Evolutionary conservation across 2,329 filamentous ascomycete genomes (phyloP).

Genomic region (Mycosphaerella sp.): DNA sequence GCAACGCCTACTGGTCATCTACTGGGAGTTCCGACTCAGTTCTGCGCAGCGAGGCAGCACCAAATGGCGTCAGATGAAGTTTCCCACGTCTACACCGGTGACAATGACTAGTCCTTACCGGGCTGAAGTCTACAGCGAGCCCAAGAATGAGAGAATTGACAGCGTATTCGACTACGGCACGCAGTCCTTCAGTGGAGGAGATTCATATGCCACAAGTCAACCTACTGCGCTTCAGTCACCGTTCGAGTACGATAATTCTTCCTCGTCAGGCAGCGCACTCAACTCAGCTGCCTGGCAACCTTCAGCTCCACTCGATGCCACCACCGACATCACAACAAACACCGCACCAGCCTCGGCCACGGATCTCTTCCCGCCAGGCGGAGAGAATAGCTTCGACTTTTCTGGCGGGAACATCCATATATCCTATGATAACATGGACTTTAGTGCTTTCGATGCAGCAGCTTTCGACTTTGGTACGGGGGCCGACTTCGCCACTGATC

Average conservation of each 20-base stretch:
- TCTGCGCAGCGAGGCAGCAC: slow-evolving; percentile 20
- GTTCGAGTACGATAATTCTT: slow-evolving; percentile 29
- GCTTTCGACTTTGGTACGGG: slow-evolving; percentile 27
- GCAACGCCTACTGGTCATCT: slow-evolving; percentile 28
- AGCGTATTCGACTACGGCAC: slow-evolving; percentile 21
- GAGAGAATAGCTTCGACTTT: slow-evolving; percentile 38
- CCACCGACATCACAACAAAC: slow-evolving; percentile 3
- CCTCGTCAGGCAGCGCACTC: slow-evolving; percentile 24
- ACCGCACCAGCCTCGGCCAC: slow-evolving; percentile 15
- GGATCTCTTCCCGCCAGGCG: slow-evolving; percentile 16
- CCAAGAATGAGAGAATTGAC: slow-evolving; percentile 20
- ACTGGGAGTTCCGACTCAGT: slow-evolving; percentile 29
- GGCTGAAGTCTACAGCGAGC: not conserved
- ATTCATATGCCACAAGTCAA: slow-evolving; percentile 12
- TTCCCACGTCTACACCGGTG: slow-evolving; percentile 15
- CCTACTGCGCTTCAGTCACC: slow-evolving; percentile 26
- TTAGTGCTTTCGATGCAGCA: slow-evolving; percentile 26
- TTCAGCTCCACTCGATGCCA: slow-evolving; percentile 11
- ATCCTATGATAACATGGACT: slow-evolving; percentile 32
- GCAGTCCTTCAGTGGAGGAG: slow-evolving; percentile 2
- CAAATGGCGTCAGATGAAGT: slow-evolving; percentile 26
- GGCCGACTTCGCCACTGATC: slow-evolving; percentile 21
- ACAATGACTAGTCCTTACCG: not conserved
- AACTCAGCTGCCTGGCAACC: slow-evolving; percentile 25
- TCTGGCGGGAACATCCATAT: slow-evolving; percentile 37